Base-by-base conservation (phyloP, 2,329 filamentous ascomycete species). In the Penicillium nordicum region DNA sequence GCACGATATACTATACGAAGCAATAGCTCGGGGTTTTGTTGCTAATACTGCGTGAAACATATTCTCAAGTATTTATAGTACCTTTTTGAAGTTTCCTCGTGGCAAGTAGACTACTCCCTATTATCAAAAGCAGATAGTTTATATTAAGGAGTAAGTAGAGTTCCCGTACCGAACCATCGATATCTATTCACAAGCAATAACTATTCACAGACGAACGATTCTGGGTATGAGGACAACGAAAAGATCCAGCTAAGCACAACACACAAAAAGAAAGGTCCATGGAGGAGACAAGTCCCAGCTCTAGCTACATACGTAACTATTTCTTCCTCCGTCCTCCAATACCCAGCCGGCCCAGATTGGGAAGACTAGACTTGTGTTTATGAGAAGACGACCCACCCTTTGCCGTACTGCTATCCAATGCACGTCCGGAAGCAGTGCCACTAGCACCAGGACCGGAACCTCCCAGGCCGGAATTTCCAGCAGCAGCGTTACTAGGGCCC, bases 291-390 rank as follows among this genome's bases (percentile, higher is more conserved):
- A 29, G 38, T 16, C 6, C 37, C 37, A 34, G 18, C 18, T 21
- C 37, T 27, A n/a, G 23, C 29, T 25, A 41, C 9, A 8, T 3
- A 5, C 6, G 40, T 37, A 34, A 27, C 73, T 63, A 77, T 45
- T 69, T 69, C 62, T 76, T 77, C 48, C 84, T 84, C 42, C 86
- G 84, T 42, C 86, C 79, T 16, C 89, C 87, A 34, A 88, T 88
- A n/a, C 87, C 88, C 46, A 91, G 74, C 55, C 88, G 79, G 5
- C 88, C 87, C 70, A 91, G 84, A 67, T 89, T 86, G 5, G 87
- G 84, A 40, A 91, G 73, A 44, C 85, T 84, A 9, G 83, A 82
- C 66, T 82, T 82, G 42, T 80, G 81, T 73, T 88, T 89, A 34
- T 79, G 76, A 32, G 76, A 72, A 41, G 79, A 74, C 10, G 61